Percentiles rank a stretch among this genome's conserved stretches.
phyloP scores from a whole-genome alignment of 2,329 filamentous ascomycete genomes.

The Pseudopithomyces chartarum region DNA sequence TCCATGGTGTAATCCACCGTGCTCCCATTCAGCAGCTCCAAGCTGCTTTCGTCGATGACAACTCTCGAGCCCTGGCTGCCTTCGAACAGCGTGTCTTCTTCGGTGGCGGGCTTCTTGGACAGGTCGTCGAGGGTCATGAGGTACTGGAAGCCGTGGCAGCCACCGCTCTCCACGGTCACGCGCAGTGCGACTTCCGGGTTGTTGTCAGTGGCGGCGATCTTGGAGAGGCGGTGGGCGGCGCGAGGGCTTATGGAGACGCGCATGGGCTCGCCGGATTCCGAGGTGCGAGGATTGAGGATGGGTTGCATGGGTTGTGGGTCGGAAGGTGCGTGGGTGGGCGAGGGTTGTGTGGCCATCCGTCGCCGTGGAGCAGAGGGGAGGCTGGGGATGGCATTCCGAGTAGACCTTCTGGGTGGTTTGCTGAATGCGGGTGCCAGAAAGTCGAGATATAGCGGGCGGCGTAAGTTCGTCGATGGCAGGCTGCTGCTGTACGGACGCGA shows the following conservation, averaged over 20 bases:
- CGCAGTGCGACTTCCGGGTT: slow-evolving; percentile 87
- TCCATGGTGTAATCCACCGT: slow-evolving; percentile 97
- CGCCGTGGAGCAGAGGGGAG: slow-evolving; percentile 35
- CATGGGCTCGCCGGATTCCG: slow-evolving; percentile 87
- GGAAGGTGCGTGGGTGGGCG: slow-evolving; percentile 19
- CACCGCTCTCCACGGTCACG: slow-evolving; percentile 88
- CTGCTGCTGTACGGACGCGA: slow-evolving; percentile 30
- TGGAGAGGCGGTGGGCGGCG: slow-evolving; percentile 70
- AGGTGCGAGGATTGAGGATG: slow-evolving; percentile 72
- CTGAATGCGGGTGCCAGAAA: slow-evolving; percentile 31
- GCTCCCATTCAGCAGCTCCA: slow-evolving; percentile 89
- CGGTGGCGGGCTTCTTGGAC: slow-evolving; percentile 51
- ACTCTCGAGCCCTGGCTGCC: slow-evolving; percentile 73
- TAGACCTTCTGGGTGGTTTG: neutral
- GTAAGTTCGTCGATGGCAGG: slow-evolving; percentile 24
- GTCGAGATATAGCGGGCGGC: slow-evolving; percentile 33
- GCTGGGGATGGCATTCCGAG: neutral
- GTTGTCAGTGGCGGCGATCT: slow-evolving; percentile 58
- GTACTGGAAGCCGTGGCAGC: slow-evolving; percentile 98
- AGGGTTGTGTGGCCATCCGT: slow-evolving; percentile 37
- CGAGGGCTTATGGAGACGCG: slow-evolving; percentile 80
- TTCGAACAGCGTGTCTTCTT: slow-evolving; percentile 89
- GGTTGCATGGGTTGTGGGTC: slow-evolving; percentile 32
- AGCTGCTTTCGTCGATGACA: slow-evolving; percentile 83
- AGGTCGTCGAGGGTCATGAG: slow-evolving; percentile 82